Evolutionary conservation across 768 basidiomycete genomes (phyloP).

Genomic region (Lepiota brunneoincarnata): DNA sequence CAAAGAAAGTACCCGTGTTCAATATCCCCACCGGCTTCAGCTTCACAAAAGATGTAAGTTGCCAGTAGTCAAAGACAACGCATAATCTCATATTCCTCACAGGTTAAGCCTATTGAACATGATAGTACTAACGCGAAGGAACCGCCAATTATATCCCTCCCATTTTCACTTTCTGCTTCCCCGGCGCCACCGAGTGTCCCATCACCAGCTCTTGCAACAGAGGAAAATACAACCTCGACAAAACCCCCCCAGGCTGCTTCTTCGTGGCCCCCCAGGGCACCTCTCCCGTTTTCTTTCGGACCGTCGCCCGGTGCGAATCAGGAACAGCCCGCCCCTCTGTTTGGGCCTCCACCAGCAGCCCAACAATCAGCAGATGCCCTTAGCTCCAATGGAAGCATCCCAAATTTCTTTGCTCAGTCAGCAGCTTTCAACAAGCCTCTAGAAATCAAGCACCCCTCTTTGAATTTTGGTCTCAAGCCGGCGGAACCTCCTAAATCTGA

Average conservation of each 20-base stretch:
- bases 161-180: conserved; percentile 51
- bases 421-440: conserved; percentile 41
- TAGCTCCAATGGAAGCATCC: conserved; percentile 32
- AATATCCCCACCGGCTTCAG: conserved; percentile 62
- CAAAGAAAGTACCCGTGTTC: conserved; percentile 54
- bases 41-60: conserved; percentile 49
- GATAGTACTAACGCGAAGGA: conserved; percentile 51
- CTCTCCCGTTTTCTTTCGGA: conserved; percentile 3
- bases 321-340: conserved; percentile 7
- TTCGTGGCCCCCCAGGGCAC: conserved; percentile 3
- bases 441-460: conserved; percentile 24
- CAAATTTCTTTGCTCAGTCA: conserved; percentile 65
- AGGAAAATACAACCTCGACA: conserved; percentile 4
- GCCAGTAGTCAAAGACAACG: neutral
- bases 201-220: conserved; percentile 3
- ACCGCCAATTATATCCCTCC: conserved; percentile 61
- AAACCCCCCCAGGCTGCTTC: neutral
- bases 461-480: conserved; percentile 17
- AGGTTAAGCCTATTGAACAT: conserved; percentile 35
- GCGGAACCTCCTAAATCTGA: conserved; percentile 16
- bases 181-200: conserved; percentile 1
- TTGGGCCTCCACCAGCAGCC: conserved; percentile 10
- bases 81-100: conserved; percentile 11
- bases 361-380: neutral
- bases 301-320: conserved; percentile 1